Evolutionary conservation across 495 filamentous ascomycete genomes (phyloP).

Genomic region (Talaromyces ruber): DNA sequence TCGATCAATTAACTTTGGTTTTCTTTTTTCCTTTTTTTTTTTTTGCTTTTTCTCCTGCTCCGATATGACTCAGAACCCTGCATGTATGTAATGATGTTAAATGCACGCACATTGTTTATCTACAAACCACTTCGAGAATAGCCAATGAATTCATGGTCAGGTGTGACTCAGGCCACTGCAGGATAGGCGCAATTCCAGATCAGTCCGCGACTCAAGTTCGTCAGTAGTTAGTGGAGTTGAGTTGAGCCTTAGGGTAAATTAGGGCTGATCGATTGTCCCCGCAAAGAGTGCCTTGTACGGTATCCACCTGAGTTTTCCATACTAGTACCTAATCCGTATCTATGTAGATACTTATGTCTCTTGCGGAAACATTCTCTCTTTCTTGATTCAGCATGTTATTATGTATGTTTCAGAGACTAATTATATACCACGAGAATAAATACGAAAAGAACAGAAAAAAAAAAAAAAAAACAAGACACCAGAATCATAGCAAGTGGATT

Average conservation of each 20-base stretch:
- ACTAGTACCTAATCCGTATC: too few relatives aligned
- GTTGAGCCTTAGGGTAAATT: background rate
- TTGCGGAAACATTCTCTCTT: background rate
- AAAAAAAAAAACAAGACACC: background rate
- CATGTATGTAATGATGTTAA: slow-evolving; percentile 7
- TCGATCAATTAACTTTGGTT: background rate
- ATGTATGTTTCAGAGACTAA: background rate
- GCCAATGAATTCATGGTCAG: background rate
- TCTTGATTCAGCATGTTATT: background rate
- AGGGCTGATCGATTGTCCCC: background rate
- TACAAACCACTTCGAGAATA: background rate
- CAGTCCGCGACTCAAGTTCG: background rate
- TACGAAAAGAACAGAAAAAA: background rate
- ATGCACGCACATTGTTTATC: background rate
- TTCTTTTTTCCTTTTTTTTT: slow-evolving; percentile 1
- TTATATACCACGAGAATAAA: background rate
- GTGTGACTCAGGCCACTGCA: background rate
- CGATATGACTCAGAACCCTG: slow-evolving; percentile 11
- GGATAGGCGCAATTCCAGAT: background rate
- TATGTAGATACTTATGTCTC: too few relatives aligned
- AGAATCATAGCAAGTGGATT: background rate
- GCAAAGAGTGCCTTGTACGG: background rate
- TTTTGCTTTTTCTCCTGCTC: slow-evolving; percentile 4
- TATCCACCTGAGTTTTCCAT: background rate
- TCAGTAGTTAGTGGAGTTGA: background rate